Percentiles rank a stretch among this genome's conserved stretches.
Conservation (phyloP, 2,329 filamentous ascomycete genomes). For the Fusarium temperatum region DNA sequence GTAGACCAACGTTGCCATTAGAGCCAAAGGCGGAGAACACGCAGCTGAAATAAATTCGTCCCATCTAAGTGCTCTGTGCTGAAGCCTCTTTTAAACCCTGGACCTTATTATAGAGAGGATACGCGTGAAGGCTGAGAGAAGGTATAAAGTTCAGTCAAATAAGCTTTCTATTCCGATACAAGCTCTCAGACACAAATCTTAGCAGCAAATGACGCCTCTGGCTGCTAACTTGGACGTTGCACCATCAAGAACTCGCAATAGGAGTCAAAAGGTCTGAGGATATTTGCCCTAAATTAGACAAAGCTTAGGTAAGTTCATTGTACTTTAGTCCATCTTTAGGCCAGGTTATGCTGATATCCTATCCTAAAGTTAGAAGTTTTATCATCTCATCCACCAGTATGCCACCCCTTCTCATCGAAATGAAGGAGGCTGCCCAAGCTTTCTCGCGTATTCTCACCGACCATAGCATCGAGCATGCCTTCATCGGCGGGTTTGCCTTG, state of each 20-base stretch:
- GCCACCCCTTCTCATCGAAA: accelerated
- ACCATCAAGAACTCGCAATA: no score
- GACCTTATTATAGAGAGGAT: no score
- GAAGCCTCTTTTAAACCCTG: background rate
- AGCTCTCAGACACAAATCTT: no score
- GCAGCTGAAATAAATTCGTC: background rate
- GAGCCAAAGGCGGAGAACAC: no score
- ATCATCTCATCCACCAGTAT: accelerated
- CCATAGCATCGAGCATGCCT: accelerated
- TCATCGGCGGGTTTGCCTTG: background rate
- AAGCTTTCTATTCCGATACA: no score
- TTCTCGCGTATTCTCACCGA: background rate
- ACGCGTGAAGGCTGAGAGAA: no score
- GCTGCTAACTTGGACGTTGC: no score
- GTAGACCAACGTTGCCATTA: background rate
- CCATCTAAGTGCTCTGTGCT: background rate
- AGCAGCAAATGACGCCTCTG: accelerated
- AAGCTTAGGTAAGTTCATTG: background rate
- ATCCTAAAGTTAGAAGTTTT: background rate
- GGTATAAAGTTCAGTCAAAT: no score
- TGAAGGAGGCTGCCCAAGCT: background rate
- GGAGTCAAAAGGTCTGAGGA: no score
- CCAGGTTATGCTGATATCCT: background rate
- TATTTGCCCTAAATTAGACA: background rate
- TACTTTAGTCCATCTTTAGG: background rate